These are phyloP conservation scores for Cladobotryum mycophilum DNA, from an alignment of 2,329 filamentous ascomycete species.

Conservation along the genomic window DNA sequence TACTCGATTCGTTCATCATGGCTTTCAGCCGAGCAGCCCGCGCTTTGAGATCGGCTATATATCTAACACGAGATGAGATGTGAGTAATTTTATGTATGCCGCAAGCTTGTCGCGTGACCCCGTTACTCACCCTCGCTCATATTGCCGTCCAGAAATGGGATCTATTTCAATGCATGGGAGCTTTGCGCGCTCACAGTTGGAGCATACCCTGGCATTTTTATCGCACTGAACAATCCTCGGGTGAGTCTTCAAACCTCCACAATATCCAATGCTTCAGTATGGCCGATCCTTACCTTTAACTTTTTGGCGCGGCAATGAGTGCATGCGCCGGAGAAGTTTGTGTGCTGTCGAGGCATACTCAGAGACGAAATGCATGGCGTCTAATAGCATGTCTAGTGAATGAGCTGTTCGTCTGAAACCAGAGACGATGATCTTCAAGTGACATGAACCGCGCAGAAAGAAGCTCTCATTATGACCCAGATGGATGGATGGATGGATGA, in stretches of 20 bases:
- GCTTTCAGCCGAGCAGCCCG: conserved; percentile 3
- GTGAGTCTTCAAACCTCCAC: not conserved
- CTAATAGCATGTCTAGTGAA: not conserved
- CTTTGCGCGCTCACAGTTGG: conserved; percentile 5
- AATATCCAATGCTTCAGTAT: not conserved
- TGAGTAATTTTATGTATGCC: not conserved
- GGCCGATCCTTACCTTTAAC: conserved; percentile 1
- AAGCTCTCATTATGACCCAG: too few species aligned
- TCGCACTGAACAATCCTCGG: not conserved
- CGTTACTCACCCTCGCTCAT: conserved; percentile 8
- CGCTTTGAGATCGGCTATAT: conserved; percentile 8
- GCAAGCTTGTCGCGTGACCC: too few species aligned
- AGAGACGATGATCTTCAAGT: not conserved
- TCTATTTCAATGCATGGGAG: conserved; percentile 6
- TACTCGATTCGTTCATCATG: not conserved
- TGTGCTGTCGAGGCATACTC: conserved; percentile 7
- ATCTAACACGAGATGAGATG: not conserved
- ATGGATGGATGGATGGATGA: too few species aligned
- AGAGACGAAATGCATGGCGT: not conserved
- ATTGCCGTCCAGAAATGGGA: conserved; percentile 6
- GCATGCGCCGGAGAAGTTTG: conserved; percentile 9
- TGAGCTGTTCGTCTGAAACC: too few species aligned
- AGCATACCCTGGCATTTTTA: conserved; percentile 7
- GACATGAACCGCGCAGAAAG: too few species aligned
- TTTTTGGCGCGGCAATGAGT: conserved; percentile 7